phyloP scores from a whole-genome alignment of 2,329 filamentous ascomycete genomes.

The Hypoxylon sp. region DNA sequence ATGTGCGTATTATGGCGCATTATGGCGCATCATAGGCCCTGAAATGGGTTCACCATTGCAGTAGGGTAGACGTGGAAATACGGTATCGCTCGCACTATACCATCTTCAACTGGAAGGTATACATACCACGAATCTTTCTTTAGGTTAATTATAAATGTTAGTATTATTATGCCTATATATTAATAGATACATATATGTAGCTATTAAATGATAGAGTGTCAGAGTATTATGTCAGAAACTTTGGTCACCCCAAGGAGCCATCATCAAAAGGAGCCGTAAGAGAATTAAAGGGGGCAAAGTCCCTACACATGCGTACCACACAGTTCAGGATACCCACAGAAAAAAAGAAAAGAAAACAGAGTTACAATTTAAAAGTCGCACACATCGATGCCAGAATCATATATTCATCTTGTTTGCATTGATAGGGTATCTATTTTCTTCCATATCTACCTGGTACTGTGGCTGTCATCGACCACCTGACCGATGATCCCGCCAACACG shows the following conservation, averaged over 20 bases:
- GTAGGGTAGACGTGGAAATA: not conserved
- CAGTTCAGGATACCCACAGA: no score
- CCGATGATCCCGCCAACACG: constrained; percentile 24
- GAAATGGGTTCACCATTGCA: not conserved
- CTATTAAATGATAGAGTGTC: no score
- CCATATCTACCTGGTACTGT: constrained; percentile 33
- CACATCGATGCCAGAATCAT: not conserved
- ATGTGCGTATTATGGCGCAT: not conserved
- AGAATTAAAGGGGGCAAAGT: no score
- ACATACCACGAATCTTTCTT: no score
- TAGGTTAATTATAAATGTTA: no score
- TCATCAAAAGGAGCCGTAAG: no score
- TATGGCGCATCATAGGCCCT: not conserved
- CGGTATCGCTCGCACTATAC: not conserved
- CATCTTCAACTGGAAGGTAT: not conserved
- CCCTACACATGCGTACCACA: no score
- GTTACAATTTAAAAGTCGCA: not conserved
- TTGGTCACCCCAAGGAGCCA: no score
- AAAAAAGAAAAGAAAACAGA: not conserved
- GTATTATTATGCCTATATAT: no score
- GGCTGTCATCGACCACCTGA: constrained; percentile 29
- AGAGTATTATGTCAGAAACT: no score
- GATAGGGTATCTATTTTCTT: constrained; percentile 41
- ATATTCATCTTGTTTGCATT: constrained; percentile 37
- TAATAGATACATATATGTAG: no score